Evolutionary conservation across 148 eudicot genomes (phyloP), one percentile per base, ranked within the genome.

Genomic region (Pharnaceum exiguum): DNA sequence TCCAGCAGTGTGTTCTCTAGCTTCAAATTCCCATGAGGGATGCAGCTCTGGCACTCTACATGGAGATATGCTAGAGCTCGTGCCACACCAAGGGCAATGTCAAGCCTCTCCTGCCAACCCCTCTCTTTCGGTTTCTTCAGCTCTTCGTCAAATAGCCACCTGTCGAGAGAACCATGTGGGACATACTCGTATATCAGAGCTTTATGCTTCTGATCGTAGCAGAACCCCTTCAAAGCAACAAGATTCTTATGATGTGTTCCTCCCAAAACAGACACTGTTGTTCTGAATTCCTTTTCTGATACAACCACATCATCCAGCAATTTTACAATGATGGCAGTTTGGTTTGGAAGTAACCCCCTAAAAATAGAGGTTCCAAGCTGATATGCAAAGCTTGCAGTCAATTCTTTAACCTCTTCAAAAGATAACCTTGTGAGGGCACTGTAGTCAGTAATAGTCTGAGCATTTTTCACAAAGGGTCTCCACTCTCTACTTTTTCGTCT

Each of bases 241-340:
- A 82, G 75, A 46, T 82, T 82, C 37, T 75, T 55, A 36, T 82
- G 87, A 63, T 82, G 87, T 13, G 62, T 76, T 47, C 75, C 79
- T 25, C 81, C 76, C 49, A 82, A 65, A 28, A 61, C 55, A 15
- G 83, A 67, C 39, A 79, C 75, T 46, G 70, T 69, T 21, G 53
- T 63, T 32, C 79, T 67, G 55, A 82, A 82, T 29, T 78, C 83
- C 72, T 76, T 82, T 54, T 73, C 77, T 3, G 79, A 58, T 23
- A 71, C 68, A 59, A 43, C 69, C 16, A 71, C 70, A 39, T 59
- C 48, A 39, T 65, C 55, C 17, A 82, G 25, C 24, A 76, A 66
- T 49, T 82, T 82, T 19, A 66, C 79, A 46, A 71, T 67, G 11
- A 82, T 60, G 7, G 62, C 70, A 11, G 68, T 63, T 55, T 62